Percentiles rank a stretch among this genome's conserved stretches.
Evolutionary conservation across 768 basidiomycete genomes (phyloP).

Genomic region (Asterophora parasitica): DNA sequence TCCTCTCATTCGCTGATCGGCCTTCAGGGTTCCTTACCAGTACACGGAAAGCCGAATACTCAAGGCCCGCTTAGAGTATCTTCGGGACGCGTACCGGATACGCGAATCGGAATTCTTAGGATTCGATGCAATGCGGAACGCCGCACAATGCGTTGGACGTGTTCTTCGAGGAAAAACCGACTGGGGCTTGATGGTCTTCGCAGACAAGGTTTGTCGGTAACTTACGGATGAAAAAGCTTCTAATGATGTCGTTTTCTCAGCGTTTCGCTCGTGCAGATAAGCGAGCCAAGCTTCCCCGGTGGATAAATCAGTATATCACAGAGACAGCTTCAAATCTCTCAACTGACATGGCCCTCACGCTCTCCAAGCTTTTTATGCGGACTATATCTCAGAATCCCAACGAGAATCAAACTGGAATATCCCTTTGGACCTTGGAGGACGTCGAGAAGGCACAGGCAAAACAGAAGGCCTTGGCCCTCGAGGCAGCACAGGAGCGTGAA

Average conservation of each 20-base stretch:
- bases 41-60: slow-evolving; percentile 98
- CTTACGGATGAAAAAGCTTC: not conserved
- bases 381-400: slow-evolving; percentile 98
- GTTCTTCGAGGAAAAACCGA: slow-evolving; percentile 98
- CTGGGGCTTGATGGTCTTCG: slow-evolving; percentile 99
- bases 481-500: slow-evolving; percentile 38
- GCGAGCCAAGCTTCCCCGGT: slow-evolving; percentile 91
- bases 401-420: slow-evolving; percentile 92
- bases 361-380: slow-evolving; percentile 95
- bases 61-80: slow-evolving; percentile 94
- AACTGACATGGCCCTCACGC: slow-evolving; percentile 93
- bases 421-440: slow-evolving; percentile 92
- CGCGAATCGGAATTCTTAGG: slow-evolving; percentile 98
- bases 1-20: slow-evolving; percentile 8
- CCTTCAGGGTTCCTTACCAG: slow-evolving; percentile 84
- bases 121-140: slow-evolving; percentile 99
- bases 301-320: slow-evolving; percentile 99
- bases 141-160: slow-evolving; percentile 97
- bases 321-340: slow-evolving; percentile 96
- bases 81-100: slow-evolving; percentile 97
- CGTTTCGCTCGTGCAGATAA: slow-evolving; percentile 91
- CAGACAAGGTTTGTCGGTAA: slow-evolving; percentile 75
- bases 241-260: slow-evolving; percentile 31
- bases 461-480: slow-evolving; percentile 61
- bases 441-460: slow-evolving; percentile 82